Evolutionary conservation across 495 filamentous ascomycete genomes (phyloP).

Genomic region (Thermothielavioides terrestris): DNA sequence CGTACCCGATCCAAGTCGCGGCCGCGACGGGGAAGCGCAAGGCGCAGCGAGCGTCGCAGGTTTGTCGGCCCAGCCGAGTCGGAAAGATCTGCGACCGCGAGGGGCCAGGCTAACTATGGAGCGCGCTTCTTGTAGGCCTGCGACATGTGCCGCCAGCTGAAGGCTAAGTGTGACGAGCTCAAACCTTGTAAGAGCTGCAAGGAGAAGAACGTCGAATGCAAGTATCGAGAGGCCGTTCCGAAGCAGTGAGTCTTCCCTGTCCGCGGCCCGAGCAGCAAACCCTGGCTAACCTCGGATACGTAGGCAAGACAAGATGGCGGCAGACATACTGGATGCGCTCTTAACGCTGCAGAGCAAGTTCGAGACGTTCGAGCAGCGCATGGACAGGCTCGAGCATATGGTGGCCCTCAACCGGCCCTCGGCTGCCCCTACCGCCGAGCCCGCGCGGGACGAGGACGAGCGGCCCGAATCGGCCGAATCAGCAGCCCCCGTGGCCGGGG

Average conservation of each 20-base stretch:
- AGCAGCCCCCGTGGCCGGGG: slow-evolving; percentile 9
- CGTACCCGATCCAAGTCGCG: slow-evolving; percentile 30
- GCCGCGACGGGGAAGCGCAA: slow-evolving; percentile 38
- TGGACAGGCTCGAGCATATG: slow-evolving; percentile 18
- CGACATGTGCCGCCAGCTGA: slow-evolving; percentile 58
- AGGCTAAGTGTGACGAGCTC: slow-evolving; percentile 63
- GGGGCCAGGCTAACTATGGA: slow-evolving; percentile 18
- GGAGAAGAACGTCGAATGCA: slow-evolving; percentile 51
- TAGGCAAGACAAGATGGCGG: slow-evolving; percentile 46
- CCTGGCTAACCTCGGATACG: slow-evolving; percentile 8
- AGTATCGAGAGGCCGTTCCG: slow-evolving; percentile 57
- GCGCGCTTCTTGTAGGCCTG: slow-evolving; percentile 54
- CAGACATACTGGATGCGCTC: slow-evolving; percentile 41
- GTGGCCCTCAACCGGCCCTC: slow-evolving; percentile 12
- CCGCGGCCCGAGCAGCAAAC: too few relatives aligned
- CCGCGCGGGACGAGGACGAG: slow-evolving; percentile 16
- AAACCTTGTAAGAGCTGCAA: slow-evolving; percentile 51
- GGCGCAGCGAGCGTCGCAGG: slow-evolving; percentile 44
- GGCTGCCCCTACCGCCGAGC: slow-evolving; percentile 6
- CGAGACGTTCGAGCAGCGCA: slow-evolving; percentile 20
- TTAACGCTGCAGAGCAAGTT: slow-evolving; percentile 27
- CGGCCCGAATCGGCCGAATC: slow-evolving; percentile 22
- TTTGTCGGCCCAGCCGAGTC: slow-evolving; percentile 16
- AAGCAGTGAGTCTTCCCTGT: slow-evolving; percentile 48
- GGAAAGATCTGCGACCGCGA: neutral